A percentile compares a stretch with the other conserved stretches of the same genome.
Conservation (phyloP, 768 basidiomycete genomes). For the Kwoniella botswanensis region DNA sequence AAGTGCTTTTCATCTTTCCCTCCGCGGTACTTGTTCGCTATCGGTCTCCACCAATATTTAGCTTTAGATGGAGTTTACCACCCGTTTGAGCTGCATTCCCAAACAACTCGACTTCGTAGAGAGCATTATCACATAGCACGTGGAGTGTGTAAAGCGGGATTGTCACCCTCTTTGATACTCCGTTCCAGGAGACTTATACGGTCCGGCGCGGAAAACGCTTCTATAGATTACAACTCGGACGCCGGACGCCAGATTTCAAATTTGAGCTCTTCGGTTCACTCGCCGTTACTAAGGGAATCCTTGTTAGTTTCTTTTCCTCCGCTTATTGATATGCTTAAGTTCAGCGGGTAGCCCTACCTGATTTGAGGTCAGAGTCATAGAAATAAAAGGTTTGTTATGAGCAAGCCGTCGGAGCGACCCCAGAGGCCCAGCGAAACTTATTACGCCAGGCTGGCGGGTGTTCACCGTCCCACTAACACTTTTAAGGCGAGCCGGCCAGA, state of each 20-base stretch:
- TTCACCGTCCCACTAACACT: conserved; percentile 60
- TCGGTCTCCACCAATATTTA: conserved; percentile 81
- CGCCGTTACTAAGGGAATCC: conserved; percentile 86
- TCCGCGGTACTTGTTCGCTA: conserved; percentile 83
- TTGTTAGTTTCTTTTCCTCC: conserved; percentile 90
- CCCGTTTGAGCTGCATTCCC: conserved; percentile 82
- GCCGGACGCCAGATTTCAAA: conserved; percentile 74
- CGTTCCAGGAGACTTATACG: conserved; percentile 79
- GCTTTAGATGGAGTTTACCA: conserved; percentile 85
- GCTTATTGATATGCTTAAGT: conserved; percentile 89
- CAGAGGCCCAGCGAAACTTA: conserved; percentile 59
- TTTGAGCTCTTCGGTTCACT: conserved; percentile 84
- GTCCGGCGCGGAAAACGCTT: conserved; percentile 73
- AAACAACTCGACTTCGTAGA: conserved; percentile 82
- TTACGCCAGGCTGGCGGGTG: conserved; percentile 60
- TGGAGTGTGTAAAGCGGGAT: conserved; percentile 66
- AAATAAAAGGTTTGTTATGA: conserved; percentile 46
- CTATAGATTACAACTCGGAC: conserved; percentile 81
- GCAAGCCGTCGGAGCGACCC: conserved; percentile 19
- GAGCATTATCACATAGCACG: conserved; percentile 73
- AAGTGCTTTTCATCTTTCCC: conserved; percentile 83
- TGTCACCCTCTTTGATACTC: conserved; percentile 66
- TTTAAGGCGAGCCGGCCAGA: conserved; percentile 62
- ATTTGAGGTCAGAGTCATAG: conserved; percentile 69
- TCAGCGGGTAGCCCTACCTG: conserved; percentile 82